phyloP scores from a whole-genome alignment of 495 filamentous ascomycete genomes.

The Penicillium desertorum region DNA sequence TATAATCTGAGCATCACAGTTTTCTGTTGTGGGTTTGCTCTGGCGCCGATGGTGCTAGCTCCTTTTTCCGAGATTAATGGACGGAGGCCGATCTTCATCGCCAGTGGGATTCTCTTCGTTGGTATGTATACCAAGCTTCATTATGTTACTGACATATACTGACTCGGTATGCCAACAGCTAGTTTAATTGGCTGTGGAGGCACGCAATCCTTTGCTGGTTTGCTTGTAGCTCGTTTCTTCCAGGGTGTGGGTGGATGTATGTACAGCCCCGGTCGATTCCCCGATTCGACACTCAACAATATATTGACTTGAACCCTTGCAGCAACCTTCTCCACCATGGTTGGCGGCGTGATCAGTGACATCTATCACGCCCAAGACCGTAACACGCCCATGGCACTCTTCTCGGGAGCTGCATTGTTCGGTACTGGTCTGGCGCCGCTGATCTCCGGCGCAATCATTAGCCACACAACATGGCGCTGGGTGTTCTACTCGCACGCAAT shows the following conservation, averaged over 20 bases:
- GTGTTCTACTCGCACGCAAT: slow-evolving; percentile 87
- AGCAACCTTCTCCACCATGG: slow-evolving; percentile 85
- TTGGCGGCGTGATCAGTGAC: slow-evolving; percentile 88
- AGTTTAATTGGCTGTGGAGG: slow-evolving; percentile 76
- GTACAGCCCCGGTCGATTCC: slow-evolving; percentile 11
- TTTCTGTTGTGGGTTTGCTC: slow-evolving; percentile 79
- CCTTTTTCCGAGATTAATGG: slow-evolving; percentile 90
- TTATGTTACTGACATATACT: neutral
- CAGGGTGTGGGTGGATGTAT: slow-evolving; percentile 67
- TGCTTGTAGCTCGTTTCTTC: slow-evolving; percentile 75
- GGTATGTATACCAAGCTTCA: slow-evolving; percentile 25
- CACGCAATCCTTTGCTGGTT: slow-evolving; percentile 66
- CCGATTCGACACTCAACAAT: too few relatives aligned
- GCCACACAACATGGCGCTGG: slow-evolving; percentile 76
- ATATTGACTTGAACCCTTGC: neutral
- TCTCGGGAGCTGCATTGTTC: slow-evolving; percentile 69
- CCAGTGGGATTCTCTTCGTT: slow-evolving; percentile 67
- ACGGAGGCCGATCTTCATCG: slow-evolving; percentile 75
- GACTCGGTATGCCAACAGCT: slow-evolving; percentile 33
- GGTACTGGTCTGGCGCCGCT: slow-evolving; percentile 84
- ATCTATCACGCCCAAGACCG: slow-evolving; percentile 77
- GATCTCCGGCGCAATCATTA: slow-evolving; percentile 66
- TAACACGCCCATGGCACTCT: slow-evolving; percentile 89
- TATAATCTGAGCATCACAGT: slow-evolving; percentile 76
- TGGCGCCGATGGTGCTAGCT: slow-evolving; percentile 87